Base-by-base conservation (phyloP, 371 early-diverging fungal species). In the Actinomortierella wolfii region DNA sequence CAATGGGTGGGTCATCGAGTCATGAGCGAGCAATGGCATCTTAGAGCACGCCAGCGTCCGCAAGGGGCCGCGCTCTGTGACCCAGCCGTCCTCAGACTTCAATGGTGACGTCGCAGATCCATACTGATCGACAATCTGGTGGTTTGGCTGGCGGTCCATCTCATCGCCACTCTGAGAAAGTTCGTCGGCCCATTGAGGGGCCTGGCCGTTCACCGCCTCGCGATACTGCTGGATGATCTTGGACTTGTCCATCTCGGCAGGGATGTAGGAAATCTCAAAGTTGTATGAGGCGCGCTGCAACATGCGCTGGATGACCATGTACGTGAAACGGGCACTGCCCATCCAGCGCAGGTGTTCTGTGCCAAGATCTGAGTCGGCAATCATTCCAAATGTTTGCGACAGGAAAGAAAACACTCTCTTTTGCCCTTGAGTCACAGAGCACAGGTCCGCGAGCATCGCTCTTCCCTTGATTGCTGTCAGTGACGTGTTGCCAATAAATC, bases 311-410 rank as follows among this genome's bases (percentile, higher is more conserved):
- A 88, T 24, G 15, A 82, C 62, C 3, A 86, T 81, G 7, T 83
- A 45, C 0, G 81, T 63, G 1, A 81, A 77, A n/a, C 88, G 80
- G 0, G 81, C 68, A 61, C 83, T 86, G 14, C 86, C 86, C 86
- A 88, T 84, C 85, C 86, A 88, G 62, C 88, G 71, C 68, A 87
- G 49, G 53, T 81, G 67, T 57, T 88, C 88, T 1, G 88, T 85
- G 17, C 77, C 86, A 43, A 88, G 57, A 68, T 88, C 88, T 5
- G 83, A 83, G 64, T 88, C 84, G 2, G 86, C 79, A 25, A 85
- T 81, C 43, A 86, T 75, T n/a, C 88, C 88, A 74, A 81, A 88
- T 34, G 79, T 86, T 56, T 86, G 86, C 11, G 86, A 81, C 15
- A 84, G 61, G 65, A 88, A 88, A 5, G 86, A 86, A 52, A 82